phyloP scores from a whole-genome alignment of 1,284 basidiomycete genomes.

The Mycosarcoma mackinlayi region DNA sequence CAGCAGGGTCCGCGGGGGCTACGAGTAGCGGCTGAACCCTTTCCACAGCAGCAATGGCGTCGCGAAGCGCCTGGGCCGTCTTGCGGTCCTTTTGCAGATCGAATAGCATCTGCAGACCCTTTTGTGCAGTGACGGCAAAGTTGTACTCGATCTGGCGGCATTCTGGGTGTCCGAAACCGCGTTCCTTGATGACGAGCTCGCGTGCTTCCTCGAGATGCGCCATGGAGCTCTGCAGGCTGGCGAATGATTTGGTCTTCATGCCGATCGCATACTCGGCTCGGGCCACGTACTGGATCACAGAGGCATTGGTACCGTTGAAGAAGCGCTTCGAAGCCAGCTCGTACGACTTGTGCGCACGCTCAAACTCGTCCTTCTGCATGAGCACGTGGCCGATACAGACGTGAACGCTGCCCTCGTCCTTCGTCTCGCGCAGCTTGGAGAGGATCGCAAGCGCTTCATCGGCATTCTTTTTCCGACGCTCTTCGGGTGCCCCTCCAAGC shows the following conservation, averaged over 20 bases:
- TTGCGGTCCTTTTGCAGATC: constrained; percentile 57
- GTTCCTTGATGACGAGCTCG: constrained; percentile 37
- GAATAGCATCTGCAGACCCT: constrained; percentile 64
- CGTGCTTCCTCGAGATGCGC: constrained; percentile 53
- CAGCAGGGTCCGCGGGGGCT: constrained; percentile 12
- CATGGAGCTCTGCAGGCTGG: constrained; percentile 48
- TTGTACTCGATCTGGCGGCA: constrained; percentile 63
- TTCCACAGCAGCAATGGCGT: constrained; percentile 56
- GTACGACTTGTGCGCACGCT: constrained; percentile 63
- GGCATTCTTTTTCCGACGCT: constrained; percentile 53
- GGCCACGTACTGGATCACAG: constrained; percentile 62
- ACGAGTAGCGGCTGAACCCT: constrained; percentile 46
- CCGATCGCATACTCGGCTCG: constrained; percentile 63
- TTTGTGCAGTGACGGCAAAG: constrained; percentile 63
- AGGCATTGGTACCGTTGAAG: constrained; percentile 41
- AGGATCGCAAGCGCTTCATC: constrained; percentile 64
- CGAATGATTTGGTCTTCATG: constrained; percentile 52
- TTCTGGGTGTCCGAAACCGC: constrained; percentile 26
- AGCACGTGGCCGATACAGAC: constrained; percentile 67
- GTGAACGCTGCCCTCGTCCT: constrained; percentile 65
- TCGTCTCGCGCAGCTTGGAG: constrained; percentile 64
- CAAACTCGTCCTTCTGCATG: constrained; percentile 65
- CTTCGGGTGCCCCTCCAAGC: constrained; percentile 43
- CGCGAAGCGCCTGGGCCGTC: constrained; percentile 40
- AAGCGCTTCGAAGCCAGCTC: constrained; percentile 60